A percentile compares a stretch with the other conserved stretches of the same genome.
phyloP scores from a whole-genome alignment of 1,284 basidiomycete species.

The Flammula alnicola region DNA sequence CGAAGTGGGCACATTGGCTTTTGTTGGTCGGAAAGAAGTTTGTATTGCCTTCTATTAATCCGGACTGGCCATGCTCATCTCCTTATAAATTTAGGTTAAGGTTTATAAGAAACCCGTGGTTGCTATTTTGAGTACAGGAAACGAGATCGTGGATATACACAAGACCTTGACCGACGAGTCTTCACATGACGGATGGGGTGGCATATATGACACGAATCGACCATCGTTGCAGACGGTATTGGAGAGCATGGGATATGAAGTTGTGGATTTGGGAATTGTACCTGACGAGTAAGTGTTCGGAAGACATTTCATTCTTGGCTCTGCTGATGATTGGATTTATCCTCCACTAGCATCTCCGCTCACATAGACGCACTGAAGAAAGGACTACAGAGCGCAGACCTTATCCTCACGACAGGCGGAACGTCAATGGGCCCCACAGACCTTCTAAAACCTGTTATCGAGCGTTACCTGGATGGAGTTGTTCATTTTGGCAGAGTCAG shows the following conservation, averaged over 20 bases:
- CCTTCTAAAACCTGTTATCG: slow-evolving; percentile 86
- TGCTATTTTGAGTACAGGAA: slow-evolving; percentile 84
- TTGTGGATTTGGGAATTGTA: slow-evolving; percentile 83
- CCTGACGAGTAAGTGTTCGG: slow-evolving; percentile 65
- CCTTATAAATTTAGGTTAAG: slow-evolving; percentile 49
- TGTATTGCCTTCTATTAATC: slow-evolving; percentile 15
- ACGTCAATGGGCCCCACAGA: slow-evolving; percentile 91
- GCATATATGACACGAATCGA: slow-evolving; percentile 84
- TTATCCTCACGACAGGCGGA: slow-evolving; percentile 85
- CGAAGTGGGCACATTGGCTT: slow-evolving; percentile 84
- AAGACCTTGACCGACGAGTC: slow-evolving; percentile 7
- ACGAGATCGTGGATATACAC: slow-evolving; percentile 78
- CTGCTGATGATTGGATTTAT: not conserved
- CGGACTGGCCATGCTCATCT: not conserved
- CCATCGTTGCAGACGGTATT: slow-evolving; percentile 77
- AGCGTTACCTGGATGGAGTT: slow-evolving; percentile 73
- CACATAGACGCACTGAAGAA: slow-evolving; percentile 62
- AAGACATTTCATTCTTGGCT: too few relatives aligned
- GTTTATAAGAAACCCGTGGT: slow-evolving; percentile 76
- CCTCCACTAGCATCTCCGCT: slow-evolving; percentile 52
- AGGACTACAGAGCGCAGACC: slow-evolving; percentile 69
- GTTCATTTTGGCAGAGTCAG: slow-evolving; percentile 82
- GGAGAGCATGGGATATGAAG: slow-evolving; percentile 75
- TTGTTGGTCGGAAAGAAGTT: slow-evolving; percentile 77
- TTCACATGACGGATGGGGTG: slow-evolving; percentile 59